Conservation (phyloP, 805 yeast genomes). For the Cyberlindnera mississippiensis region DNA sequence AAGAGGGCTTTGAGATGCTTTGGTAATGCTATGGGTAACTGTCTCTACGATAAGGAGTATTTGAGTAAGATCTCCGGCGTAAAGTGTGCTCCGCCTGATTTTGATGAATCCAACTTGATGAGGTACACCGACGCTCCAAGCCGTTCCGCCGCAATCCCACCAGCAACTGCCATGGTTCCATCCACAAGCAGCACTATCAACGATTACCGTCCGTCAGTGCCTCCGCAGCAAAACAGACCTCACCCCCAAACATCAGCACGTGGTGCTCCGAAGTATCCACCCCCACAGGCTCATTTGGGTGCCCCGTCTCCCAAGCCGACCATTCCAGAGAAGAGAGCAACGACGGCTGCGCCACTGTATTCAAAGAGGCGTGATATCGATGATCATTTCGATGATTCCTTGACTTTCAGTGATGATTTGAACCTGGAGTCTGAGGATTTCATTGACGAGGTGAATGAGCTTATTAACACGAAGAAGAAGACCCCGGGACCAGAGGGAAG, state of each 20-base stretch:
- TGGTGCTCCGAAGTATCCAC: neutral
- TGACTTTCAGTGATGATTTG: conserved; percentile 48
- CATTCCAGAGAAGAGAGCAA: conserved; percentile 20
- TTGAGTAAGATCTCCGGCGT: conserved; percentile 42
- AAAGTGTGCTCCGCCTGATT: conserved; percentile 42
- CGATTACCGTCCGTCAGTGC: neutral
- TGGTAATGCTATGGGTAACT: conserved; percentile 81
- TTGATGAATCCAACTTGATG: conserved; percentile 39
- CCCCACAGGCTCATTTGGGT: conserved; percentile 6
- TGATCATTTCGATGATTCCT: conserved; percentile 48
- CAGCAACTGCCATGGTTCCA: neutral
- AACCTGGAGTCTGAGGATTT: conserved; percentile 36
- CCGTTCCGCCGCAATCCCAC: conserved; percentile 17
- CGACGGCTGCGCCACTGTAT: conserved; percentile 3
- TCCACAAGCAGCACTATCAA: neutral
- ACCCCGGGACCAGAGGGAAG: conserved; percentile 15
- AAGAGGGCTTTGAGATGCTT: conserved; percentile 75
- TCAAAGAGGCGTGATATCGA: conserved; percentile 22
- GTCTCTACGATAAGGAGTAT: conserved; percentile 74
- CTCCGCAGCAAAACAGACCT: neutral
- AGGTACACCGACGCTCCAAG: conserved; percentile 27
- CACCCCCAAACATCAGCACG: neutral
- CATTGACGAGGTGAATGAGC: conserved; percentile 27
- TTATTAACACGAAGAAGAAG: conserved; percentile 20
- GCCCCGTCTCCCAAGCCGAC: neutral